These are phyloP conservation scores for Penicillium hordei DNA, from an alignment of 2,329 filamentous ascomycete species.

Conservation along the genomic window DNA sequence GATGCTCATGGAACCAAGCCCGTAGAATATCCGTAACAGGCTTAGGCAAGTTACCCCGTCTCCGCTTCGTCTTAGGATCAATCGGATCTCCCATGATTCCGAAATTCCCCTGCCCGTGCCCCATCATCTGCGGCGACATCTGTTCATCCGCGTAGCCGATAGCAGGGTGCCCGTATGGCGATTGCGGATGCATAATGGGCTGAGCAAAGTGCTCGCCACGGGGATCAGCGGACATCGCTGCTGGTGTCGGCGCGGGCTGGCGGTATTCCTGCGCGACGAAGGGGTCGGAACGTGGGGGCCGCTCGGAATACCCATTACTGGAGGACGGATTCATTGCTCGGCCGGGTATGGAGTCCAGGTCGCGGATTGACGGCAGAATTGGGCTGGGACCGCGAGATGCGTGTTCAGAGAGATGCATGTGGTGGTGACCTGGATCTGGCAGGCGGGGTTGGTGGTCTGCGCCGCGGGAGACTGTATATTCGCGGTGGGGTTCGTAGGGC, in stretches of 20 bases:
- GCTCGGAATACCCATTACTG: constrained; percentile 28
- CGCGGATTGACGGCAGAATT: constrained; percentile 40
- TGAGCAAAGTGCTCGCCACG: constrained; percentile 25
- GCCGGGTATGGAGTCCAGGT: constrained; percentile 37
- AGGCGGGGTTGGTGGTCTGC: constrained; percentile 21
- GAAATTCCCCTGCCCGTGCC: constrained; percentile 38
- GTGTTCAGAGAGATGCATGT: constrained; percentile 23
- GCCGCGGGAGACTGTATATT: constrained; percentile 26
- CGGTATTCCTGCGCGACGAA: constrained; percentile 29
- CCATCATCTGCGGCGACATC: constrained; percentile 30
- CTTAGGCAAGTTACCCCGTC: constrained; percentile 86
- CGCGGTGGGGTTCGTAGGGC: constrained; percentile 26
- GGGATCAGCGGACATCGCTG: constrained; percentile 27
- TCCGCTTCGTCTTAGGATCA: constrained; percentile 50
- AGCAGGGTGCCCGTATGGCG: constrained; percentile 30
- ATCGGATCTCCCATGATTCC: constrained; percentile 39
- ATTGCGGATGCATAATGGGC: constrained; percentile 29
- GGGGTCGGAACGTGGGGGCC: constrained; percentile 29
- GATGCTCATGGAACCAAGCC: constrained; percentile 74
- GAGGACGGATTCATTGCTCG: constrained; percentile 20
- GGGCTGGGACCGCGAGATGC: constrained; percentile 37
- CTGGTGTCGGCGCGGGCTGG: constrained; percentile 17
- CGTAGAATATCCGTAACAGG: constrained; percentile 80
- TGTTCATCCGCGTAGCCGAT: constrained; percentile 38
- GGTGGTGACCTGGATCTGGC: constrained; percentile 20